These are phyloP conservation scores for Hygrophila difformis DNA, from an alignment of 257 asterid genomes.

Conservation along the genomic window DNA sequence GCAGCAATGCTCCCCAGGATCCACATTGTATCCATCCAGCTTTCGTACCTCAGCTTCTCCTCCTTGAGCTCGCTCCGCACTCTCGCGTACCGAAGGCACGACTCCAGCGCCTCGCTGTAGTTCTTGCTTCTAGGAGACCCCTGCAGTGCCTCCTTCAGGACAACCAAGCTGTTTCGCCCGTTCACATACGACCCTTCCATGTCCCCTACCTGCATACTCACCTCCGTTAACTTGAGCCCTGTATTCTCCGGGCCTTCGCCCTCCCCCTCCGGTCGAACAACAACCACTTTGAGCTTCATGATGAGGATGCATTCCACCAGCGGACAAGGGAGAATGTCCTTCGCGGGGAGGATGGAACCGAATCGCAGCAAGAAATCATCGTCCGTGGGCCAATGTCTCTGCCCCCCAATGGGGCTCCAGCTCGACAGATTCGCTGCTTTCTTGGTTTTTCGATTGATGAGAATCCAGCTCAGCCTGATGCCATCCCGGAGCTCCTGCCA, in stretches of 20 bases:
- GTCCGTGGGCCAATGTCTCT: constrained; percentile 89
- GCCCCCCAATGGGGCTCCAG: constrained; percentile 80
- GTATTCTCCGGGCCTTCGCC: constrained; percentile 30
- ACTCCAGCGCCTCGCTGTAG: constrained; percentile 69
- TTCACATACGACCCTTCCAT: constrained; percentile 89
- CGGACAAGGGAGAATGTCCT: constrained; percentile 67
- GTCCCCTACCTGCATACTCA: constrained; percentile 82
- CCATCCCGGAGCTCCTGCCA: constrained; percentile 80
- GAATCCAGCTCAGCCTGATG: constrained; percentile 73
- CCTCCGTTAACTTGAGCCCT: constrained; percentile 50
- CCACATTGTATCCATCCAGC: constrained; percentile 64
- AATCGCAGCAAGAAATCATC: constrained; percentile 71
- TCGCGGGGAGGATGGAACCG: constrained; percentile 77
- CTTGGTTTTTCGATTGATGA: constrained; percentile 59
- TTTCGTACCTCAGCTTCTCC: constrained; percentile 76
- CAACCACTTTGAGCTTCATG: constrained; percentile 51
- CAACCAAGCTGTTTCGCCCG: constrained; percentile 70
- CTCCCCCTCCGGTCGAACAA: constrained; percentile 35
- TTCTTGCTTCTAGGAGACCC: constrained; percentile 73
- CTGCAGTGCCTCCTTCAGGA: constrained; percentile 59
- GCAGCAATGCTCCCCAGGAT: constrained; percentile 66
- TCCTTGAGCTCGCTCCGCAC: constrained; percentile 73
- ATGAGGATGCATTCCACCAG: constrained; percentile 70
- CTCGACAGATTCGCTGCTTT: constrained; percentile 82
- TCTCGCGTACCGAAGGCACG: constrained; percentile 59